Percentiles rank a stretch among this genome's conserved stretches.
These are phyloP conservation scores for Lachnellula cervina DNA, from an alignment of 2,329 filamentous ascomycete genomes.

Conservation along the genomic window DNA sequence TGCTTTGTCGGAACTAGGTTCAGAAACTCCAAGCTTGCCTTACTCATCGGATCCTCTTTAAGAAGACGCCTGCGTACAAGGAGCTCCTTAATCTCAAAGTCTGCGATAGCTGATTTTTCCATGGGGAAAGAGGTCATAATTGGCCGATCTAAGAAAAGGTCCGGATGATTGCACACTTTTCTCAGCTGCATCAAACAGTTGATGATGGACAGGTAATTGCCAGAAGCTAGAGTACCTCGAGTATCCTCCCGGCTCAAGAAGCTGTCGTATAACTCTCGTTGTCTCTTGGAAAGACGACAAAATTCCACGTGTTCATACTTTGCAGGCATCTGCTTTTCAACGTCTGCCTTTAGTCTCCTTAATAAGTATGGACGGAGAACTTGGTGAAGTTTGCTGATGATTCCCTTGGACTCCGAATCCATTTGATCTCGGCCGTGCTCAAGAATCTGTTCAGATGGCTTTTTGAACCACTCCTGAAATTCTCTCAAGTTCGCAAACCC, in stretches of 20 bases:
- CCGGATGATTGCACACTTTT: constrained; percentile 97
- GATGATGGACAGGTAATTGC: constrained; percentile 96
- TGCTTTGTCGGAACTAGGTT: constrained; percentile 71
- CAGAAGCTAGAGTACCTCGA: constrained; percentile 79
- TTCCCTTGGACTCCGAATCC: constrained; percentile 86
- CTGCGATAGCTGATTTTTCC: constrained; percentile 68
- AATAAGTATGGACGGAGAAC: constrained; percentile 89
- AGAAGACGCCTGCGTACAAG: constrained; percentile 64
- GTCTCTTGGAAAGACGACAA: constrained; percentile 89
- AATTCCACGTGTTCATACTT: constrained; percentile 98
- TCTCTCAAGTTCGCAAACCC: constrained; percentile 93
- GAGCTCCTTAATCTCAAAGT: constrained; percentile 68
- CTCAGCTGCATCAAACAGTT: constrained; percentile 96
- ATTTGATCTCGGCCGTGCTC: constrained; percentile 92
- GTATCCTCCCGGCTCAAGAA: constrained; percentile 91
- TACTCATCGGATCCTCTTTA: constrained; percentile 55
- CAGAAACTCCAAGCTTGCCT: constrained; percentile 69
- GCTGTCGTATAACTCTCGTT: constrained; percentile 92
- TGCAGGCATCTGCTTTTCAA: constrained; percentile 97
- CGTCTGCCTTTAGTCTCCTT: constrained; percentile 86
- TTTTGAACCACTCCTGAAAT: constrained; percentile 93
- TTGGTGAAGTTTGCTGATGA: constrained; percentile 90
- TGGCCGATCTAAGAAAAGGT: constrained; percentile 90
- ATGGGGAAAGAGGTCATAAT: constrained; percentile 98
- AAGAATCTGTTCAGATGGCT: constrained; percentile 91